Conservation (phyloP, 495 filamentous ascomycete genomes). For the Aspergillus leporis region DNA sequence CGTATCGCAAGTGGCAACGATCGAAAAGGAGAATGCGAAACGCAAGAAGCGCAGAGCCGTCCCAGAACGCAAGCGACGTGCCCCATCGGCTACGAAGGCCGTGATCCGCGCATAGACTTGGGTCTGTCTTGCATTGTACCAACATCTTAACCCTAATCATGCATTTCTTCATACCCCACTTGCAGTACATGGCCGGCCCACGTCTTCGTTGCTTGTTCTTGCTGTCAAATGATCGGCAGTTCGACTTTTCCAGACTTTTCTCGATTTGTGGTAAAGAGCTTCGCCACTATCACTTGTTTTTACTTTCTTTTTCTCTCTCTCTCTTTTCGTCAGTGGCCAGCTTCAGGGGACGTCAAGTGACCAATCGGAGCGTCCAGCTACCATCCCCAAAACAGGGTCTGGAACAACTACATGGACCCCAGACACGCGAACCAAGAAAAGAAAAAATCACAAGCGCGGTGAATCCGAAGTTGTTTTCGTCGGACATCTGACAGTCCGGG, state of each 20-base stretch:
- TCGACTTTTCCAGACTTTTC: constrained; percentile 5
- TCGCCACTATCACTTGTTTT: not conserved
- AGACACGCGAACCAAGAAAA: not conserved
- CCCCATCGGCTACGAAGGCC: constrained; percentile 29
- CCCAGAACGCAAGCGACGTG: constrained; percentile 33
- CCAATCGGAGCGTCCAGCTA: constrained; percentile 7
- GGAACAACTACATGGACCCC: not conserved
- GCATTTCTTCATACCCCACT: constrained; percentile 13
- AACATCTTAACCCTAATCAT: constrained; percentile 6
- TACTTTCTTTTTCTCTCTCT: not conserved
- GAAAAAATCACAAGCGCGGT: not conserved
- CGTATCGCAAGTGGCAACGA: constrained; percentile 34
- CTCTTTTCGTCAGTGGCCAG: too few species aligned
- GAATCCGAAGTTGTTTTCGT: constrained; percentile 2
- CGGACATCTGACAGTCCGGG: not conserved
- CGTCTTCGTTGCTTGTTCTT: constrained; percentile 1
- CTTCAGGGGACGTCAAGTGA: not conserved
- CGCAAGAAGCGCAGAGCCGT: constrained; percentile 42
- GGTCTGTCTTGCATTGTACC: not conserved
- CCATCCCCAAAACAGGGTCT: not conserved
- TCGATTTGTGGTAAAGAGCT: constrained; percentile 6
- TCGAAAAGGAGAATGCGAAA: constrained; percentile 39
- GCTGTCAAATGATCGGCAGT: constrained; percentile 17
- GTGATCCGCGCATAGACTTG: constrained; percentile 19
- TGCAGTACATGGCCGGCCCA: constrained; percentile 2